Base-by-base conservation (phyloP, 2,329 filamentous ascomycete genomes). In the Colletotrichum tamarilloi region DNA sequence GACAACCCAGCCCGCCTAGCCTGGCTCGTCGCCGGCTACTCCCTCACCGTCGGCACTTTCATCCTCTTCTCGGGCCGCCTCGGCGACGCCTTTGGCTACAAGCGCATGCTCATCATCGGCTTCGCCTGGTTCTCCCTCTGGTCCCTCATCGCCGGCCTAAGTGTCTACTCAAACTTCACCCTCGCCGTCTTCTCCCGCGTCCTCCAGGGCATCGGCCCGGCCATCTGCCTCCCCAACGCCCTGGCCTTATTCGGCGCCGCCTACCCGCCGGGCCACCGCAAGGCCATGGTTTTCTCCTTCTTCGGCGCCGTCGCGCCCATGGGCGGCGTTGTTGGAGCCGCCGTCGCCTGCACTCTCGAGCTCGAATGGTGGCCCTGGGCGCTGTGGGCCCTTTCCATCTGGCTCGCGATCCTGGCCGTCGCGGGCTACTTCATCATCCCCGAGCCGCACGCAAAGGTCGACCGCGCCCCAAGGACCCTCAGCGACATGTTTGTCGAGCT, bases 191-290 rank as follows among this genome's bases (percentile, higher is more conserved):
- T 88, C 65, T 82, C 82, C 24, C 84, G 88, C 28, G 86, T 84
- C 3, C 78, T 90, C 11, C 87, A 89, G 74, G 89, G 90, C 0
- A 86, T 92, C 22, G 92, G 92, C 0, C 89, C 90, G 0, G 90
- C 91, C 0, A 83, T 94, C 42, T 82, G 87, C 12, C 82, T 93
- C 28, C 92, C 92, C 0, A 94, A 92, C 74, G 90, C 85, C 0
- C 80, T 93, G 26, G 91, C 91, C 2, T 84, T 94, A 14, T 80
- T 93, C 0, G 91, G 90, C 2, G 83, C 84, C 0, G 85, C 87
- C 0, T 93, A 92, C 75, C 81, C 84, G 0, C 88, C 88, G 0
- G 91, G 91, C 0, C 82, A 80, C 65, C 84, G 86, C 71, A 92
- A 92, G 79, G 86, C 89, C 60, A 88, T 92, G 81, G 85, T 89